A percentile compares a stretch with the other conserved stretches of the same genome.
Evolutionary conservation across 129 eudicot genomes (phyloP).

Genomic region (Flaveria trinervia): DNA sequence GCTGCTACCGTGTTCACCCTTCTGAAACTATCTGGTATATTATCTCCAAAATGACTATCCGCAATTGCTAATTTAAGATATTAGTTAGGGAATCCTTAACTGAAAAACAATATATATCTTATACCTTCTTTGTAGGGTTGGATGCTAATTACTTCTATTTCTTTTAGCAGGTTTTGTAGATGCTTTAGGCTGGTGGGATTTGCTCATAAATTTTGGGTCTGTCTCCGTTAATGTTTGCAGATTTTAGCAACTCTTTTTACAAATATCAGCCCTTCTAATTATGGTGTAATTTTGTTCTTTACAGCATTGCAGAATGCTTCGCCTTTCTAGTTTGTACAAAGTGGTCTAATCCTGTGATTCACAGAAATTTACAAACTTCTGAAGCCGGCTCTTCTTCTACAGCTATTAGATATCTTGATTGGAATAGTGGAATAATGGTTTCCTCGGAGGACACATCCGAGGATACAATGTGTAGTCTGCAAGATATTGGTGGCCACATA

Average conservation of each 20-base stretch:
- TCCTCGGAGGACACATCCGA: constrained; percentile 61
- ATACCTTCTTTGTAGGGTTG: not conserved
- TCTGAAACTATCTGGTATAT: constrained; percentile 72
- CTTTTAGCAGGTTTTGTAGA: constrained; percentile 70
- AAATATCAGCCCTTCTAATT: not conserved
- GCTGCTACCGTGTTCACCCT: constrained; percentile 89
- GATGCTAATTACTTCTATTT: constrained; percentile 8
- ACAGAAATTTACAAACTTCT: constrained; percentile 48
- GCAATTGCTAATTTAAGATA: not conserved
- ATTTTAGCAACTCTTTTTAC: constrained; percentile 13
- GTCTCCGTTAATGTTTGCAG: not conserved
- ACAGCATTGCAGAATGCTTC: constrained; percentile 94
- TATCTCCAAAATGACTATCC: constrained; percentile 16
- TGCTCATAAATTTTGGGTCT: constrained; percentile 93
- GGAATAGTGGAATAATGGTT: constrained; percentile 82
- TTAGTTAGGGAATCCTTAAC: constrained; percentile 14
- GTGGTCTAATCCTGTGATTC: constrained; percentile 94
- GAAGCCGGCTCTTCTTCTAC: constrained; percentile 80
- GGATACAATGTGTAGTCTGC: constrained; percentile 65
- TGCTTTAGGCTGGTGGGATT: constrained; percentile 98
- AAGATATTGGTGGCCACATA: constrained; percentile 90
- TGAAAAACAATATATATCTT: not conserved
- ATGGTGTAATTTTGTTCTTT: constrained; percentile 23
- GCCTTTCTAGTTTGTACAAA: constrained; percentile 95
- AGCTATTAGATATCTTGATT: constrained; percentile 72